Conservation (phyloP, 1,284 basidiomycete species). For the Ustilago shanxiensis region DNA sequence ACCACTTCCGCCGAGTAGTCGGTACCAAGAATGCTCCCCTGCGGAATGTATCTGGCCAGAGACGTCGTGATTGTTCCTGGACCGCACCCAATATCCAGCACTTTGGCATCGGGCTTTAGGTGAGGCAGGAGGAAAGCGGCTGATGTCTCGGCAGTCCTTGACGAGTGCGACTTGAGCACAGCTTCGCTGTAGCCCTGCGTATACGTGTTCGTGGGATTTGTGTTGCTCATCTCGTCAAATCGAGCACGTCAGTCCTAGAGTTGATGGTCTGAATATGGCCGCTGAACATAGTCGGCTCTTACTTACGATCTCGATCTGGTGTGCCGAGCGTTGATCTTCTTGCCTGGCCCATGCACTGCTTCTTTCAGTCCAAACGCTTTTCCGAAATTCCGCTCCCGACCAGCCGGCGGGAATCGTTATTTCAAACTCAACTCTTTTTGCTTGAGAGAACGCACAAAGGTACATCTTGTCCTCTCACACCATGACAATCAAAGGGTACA, state of each 20-base stretch:
- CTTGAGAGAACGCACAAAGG: neutral
- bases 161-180: slow-evolving; percentile 36
- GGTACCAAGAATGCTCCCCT: slow-evolving; percentile 30
- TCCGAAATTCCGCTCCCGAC: neutral
- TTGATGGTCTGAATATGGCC: neutral
- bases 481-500: neutral
- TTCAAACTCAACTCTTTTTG: neutral
- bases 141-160: slow-evolving; percentile 36
- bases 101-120: slow-evolving; percentile 17
- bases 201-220: slow-evolving; percentile 8
- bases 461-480: neutral
- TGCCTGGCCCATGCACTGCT: neutral
- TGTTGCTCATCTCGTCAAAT: slow-evolving; percentile 9
- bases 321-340: neutral
- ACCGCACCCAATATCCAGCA: slow-evolving; percentile 46
- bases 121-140: slow-evolving; percentile 41
- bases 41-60: slow-evolving; percentile 21
- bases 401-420: neutral
- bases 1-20: slow-evolving; percentile 41
- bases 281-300: neutral
- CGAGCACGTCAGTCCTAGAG: no score
- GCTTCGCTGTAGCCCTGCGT: slow-evolving; percentile 47
- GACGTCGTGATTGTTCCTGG: slow-evolving; percentile 47
- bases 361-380: neutral
- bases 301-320: neutral